phyloP scores from a whole-genome alignment of 257 asterid genomes.

The Primulina eburnea region DNA sequence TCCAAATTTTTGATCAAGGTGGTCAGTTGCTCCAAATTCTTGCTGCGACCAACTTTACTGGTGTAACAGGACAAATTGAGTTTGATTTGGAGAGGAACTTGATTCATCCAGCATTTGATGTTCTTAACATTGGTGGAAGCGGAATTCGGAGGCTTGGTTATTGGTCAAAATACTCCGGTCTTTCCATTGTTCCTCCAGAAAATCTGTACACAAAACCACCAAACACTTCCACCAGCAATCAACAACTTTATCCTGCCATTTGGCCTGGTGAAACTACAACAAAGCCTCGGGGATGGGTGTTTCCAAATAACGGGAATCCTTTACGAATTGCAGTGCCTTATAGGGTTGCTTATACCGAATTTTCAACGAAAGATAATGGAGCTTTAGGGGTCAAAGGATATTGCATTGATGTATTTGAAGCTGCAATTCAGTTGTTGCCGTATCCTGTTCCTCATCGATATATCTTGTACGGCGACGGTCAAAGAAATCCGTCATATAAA shows the following conservation, averaged over 20 bases:
- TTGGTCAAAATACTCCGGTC: slow-evolving; percentile 66
- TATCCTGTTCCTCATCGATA: slow-evolving; percentile 66
- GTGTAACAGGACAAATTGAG: slow-evolving; percentile 46
- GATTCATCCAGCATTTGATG: slow-evolving; percentile 53
- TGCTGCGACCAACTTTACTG: slow-evolving; percentile 45
- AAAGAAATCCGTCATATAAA: slow-evolving; percentile 51
- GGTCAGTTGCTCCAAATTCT: slow-evolving; percentile 47
- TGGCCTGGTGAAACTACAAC: slow-evolving; percentile 71
- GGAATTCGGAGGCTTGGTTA: slow-evolving; percentile 56
- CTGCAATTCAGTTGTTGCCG: slow-evolving; percentile 61
- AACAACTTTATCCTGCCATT: slow-evolving; percentile 42
- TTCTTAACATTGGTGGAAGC: slow-evolving; percentile 62
- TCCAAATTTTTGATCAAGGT: slow-evolving; percentile 62
- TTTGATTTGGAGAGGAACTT: slow-evolving; percentile 53
- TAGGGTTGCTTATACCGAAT: slow-evolving; percentile 48
- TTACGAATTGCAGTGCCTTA: slow-evolving; percentile 59
- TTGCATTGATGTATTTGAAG: slow-evolving; percentile 77
- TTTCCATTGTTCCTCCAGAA: slow-evolving; percentile 54
- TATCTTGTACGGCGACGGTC: slow-evolving; percentile 65
- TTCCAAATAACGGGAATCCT: slow-evolving; percentile 66
- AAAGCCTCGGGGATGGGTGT: slow-evolving; percentile 78
- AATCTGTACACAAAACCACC: slow-evolving; percentile 34
- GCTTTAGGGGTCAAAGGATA: slow-evolving; percentile 62
- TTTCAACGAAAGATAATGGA: slow-evolving; percentile 59
- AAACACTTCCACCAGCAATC: slow-evolving; percentile 40